Evolutionary conservation across 805 yeast species (phyloP).

Genomic region (Metschnikowia aberdeeniae): DNA sequence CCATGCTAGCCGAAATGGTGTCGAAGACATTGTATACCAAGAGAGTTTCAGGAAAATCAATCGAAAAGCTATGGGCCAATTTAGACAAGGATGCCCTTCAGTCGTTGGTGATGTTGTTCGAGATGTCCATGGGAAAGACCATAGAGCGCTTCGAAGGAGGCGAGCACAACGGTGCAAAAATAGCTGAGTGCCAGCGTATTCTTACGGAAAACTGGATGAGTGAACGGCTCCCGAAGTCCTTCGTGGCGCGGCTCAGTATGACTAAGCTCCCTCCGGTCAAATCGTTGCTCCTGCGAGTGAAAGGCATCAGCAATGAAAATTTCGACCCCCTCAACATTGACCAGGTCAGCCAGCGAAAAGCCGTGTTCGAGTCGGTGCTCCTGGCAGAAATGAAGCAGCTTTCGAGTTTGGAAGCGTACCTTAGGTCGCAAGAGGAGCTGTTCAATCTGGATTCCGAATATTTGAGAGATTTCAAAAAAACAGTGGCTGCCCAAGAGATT

Average conservation of each 20-base stretch:
- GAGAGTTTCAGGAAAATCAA: conserved; percentile 11
- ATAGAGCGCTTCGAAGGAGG: conserved; percentile 12
- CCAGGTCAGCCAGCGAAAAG: conserved; percentile 12
- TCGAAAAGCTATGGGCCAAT: conserved; percentile 16
- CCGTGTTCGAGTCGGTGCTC: conserved; percentile 28
- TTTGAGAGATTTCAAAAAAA: conserved; percentile 24
- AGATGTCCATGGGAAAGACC: conserved; percentile 10
- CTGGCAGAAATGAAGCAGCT: conserved; percentile 40
- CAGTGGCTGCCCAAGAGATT: conserved; percentile 6
- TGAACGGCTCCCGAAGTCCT: conserved; percentile 11
- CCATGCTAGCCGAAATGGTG: conserved; percentile 1
- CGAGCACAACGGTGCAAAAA: conserved; percentile 6
- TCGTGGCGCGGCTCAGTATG: conserved; percentile 14
- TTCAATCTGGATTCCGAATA: conserved; percentile 32
- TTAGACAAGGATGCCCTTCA: conserved; percentile 10
- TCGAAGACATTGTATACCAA: conserved; percentile 6
- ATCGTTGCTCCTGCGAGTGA: conserved; percentile 13
- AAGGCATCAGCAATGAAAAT: conserved; percentile 8
- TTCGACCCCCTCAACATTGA: conserved; percentile 15
- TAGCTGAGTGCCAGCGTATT: conserved; percentile 15
- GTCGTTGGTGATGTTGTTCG: conserved; percentile 12
- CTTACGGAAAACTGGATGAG: conserved; percentile 18
- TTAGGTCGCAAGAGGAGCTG: conserved; percentile 19
- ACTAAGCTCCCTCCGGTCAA: conserved; percentile 17
- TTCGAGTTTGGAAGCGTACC: conserved; percentile 27